These are phyloP conservation scores for Aspergillus sp. DNA, from an alignment of 2,329 filamentous ascomycete genomes.

Conservation along the genomic window DNA sequence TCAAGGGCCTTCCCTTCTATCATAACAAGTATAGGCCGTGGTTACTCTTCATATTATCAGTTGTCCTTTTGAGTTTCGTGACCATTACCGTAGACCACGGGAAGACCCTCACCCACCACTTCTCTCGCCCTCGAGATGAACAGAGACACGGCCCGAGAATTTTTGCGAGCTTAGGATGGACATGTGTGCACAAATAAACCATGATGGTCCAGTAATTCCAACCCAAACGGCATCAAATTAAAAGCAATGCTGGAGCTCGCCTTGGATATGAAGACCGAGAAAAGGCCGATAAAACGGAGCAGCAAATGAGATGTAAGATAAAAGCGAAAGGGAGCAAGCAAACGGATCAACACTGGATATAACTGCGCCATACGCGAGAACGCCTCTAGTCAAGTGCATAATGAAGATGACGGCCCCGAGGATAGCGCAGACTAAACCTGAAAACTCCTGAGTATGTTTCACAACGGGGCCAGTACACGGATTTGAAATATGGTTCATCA, in stretches of 20 bases:
- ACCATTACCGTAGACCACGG: background rate
- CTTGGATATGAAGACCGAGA: background rate
- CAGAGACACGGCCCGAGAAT: background rate
- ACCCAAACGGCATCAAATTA: background rate
- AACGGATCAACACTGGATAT: background rate
- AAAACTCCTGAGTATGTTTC: background rate
- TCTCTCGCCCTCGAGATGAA: background rate
- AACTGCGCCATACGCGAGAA: constrained; percentile 7
- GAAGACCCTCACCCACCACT: background rate
- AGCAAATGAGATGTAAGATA: background rate
- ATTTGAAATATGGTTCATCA: background rate
- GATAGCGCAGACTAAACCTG: background rate
- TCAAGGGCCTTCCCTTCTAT: constrained; percentile 5
- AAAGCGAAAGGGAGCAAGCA: background rate
- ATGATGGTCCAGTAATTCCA: background rate
- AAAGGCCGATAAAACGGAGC: background rate
- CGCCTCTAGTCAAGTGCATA: constrained; percentile 1
- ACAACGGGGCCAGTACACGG: background rate
- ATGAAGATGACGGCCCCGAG: background rate
- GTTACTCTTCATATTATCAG: background rate
- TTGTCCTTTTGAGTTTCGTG: background rate
- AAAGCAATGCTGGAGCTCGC: background rate
- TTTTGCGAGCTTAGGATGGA: background rate
- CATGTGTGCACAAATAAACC: background rate
- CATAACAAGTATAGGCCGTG: background rate